phyloP scores from a whole-genome alignment of 2,329 filamentous ascomycete genomes.

The Trichoderma arundinaceum region DNA sequence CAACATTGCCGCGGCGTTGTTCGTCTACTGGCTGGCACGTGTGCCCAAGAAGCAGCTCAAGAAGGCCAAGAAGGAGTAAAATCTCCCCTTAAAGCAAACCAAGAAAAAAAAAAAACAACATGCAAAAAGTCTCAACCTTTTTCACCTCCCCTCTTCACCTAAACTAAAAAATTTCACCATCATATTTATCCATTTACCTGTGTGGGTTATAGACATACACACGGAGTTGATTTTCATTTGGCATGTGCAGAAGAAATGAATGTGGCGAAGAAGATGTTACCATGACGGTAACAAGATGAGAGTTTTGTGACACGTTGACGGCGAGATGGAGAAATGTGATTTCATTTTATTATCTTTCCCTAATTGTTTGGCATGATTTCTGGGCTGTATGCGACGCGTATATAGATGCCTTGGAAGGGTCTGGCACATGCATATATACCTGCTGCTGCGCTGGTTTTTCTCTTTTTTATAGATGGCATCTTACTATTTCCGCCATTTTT shows the following conservation, averaged over 20 bases:
- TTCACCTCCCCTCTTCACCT: not conserved
- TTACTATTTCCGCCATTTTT: not conserved
- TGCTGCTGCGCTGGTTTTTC: slow-evolving; percentile 25
- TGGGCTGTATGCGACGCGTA: not conserved
- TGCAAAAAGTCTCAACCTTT: not conserved
- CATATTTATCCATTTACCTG: slow-evolving; percentile 4
- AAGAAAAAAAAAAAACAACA: not conserved
- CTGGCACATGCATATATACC: slow-evolving; percentile 25
- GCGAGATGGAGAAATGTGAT: slow-evolving; percentile 5
- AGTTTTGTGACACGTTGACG: not conserved
- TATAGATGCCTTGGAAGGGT: slow-evolving; percentile 1
- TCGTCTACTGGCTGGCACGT: slow-evolving; percentile 61
- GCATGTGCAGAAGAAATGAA: slow-evolving; percentile 1
- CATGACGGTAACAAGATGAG: slow-evolving; percentile 3
- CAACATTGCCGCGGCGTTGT: slow-evolving; percentile 61
- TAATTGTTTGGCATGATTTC: slow-evolving; percentile 18
- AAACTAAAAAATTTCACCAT: slow-evolving; percentile 19
- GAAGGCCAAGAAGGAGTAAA: slow-evolving; percentile 42
- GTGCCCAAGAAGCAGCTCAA: slow-evolving; percentile 55
- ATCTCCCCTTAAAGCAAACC: not conserved
- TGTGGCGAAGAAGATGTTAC: slow-evolving; percentile 3
- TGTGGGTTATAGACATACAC: slow-evolving; percentile 15
- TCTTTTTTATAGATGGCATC: slow-evolving; percentile 22
- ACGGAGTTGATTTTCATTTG: slow-evolving; percentile 15
- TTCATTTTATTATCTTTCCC: not conserved